A percentile compares a stretch with the other conserved stretches of the same genome.
phyloP scores from a whole-genome alignment of 208 protist species.

The Leishmania arabica region DNA sequence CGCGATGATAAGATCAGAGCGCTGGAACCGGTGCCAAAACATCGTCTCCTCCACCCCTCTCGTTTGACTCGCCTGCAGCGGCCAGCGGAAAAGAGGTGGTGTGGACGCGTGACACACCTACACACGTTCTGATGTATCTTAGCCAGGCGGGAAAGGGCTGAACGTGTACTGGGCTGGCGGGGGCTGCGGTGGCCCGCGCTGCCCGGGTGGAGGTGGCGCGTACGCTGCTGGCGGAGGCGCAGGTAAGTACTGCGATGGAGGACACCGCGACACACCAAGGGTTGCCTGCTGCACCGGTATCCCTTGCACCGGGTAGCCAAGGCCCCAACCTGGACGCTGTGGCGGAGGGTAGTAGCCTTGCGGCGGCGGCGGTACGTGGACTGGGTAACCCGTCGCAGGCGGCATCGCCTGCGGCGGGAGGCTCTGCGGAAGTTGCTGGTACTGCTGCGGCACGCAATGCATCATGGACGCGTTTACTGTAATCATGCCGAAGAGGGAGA shows the following conservation, averaged over 20 bases:
- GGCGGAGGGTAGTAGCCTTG: constrained; percentile 14
- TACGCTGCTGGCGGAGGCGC: constrained; percentile 7
- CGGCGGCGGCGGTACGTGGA: constrained; percentile 17
- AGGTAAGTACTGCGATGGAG: constrained; percentile 1
- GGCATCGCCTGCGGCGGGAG: constrained; percentile 30
- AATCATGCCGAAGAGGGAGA: constrained; percentile 86
- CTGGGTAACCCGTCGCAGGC: constrained; percentile 16
- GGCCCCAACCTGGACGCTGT: too few relatives aligned
- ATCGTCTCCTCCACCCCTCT: background rate
- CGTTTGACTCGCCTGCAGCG: background rate
- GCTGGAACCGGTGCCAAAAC: background rate
- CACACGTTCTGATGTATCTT: background rate
- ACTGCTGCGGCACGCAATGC: constrained; percentile 70
- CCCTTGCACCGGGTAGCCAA: background rate
- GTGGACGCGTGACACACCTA: background rate
- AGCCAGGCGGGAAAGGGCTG: background rate
- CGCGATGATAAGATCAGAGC: background rate
- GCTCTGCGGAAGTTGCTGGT: constrained; percentile 34
- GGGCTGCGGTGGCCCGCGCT: constrained; percentile 1
- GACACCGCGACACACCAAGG: constrained; percentile 8
- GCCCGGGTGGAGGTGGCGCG: constrained; percentile 4
- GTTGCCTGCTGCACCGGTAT: background rate
- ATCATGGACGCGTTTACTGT: constrained; percentile 63
- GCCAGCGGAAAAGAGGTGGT: background rate
- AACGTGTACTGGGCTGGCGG: constrained; percentile 25